phyloP scores from a whole-genome alignment of 2,329 filamentous ascomycete species.

The Arthrinium puccinioides region DNA sequence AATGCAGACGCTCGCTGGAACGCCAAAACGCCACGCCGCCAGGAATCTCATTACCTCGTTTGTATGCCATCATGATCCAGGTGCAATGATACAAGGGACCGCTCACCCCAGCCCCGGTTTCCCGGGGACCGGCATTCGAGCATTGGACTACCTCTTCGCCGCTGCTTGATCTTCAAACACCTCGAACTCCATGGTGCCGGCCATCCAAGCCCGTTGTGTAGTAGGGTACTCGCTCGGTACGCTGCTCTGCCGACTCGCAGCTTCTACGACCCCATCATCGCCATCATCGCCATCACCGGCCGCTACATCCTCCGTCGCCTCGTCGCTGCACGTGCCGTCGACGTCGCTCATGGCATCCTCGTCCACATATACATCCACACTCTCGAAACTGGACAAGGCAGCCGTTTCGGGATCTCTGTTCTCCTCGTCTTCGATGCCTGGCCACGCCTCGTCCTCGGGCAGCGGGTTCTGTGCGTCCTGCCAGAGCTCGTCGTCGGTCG shows the following conservation, averaged over 20 bases:
- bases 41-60: no score
- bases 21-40: no score
- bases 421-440: conserved; percentile 49
- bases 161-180: conserved; percentile 12
- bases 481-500: conserved; percentile 12
- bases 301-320: conserved; percentile 1
- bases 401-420: conserved; percentile 42
- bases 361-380: conserved; percentile 7
- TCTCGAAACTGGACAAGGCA: conserved; percentile 1
- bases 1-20: no score
- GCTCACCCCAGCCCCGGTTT: no score
- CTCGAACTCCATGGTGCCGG: conserved; percentile 5
- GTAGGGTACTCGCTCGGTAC: conserved; percentile 50
- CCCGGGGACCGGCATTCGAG: no score
- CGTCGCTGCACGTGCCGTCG: not conserved
- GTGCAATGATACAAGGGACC: no score
- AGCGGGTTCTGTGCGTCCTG: conserved; percentile 14
- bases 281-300: conserved; percentile 8
- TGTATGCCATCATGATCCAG: no score
- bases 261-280: conserved; percentile 25
- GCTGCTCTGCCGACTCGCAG: conserved; percentile 34
- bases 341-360: conserved; percentile 15
- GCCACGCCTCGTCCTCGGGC: conserved; percentile 50
- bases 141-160: no score
- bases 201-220: conserved; percentile 34